Base-by-base conservation (phyloP, 495 filamentous ascomycete genomes). In the Tuber microsphaerosporum region DNA sequence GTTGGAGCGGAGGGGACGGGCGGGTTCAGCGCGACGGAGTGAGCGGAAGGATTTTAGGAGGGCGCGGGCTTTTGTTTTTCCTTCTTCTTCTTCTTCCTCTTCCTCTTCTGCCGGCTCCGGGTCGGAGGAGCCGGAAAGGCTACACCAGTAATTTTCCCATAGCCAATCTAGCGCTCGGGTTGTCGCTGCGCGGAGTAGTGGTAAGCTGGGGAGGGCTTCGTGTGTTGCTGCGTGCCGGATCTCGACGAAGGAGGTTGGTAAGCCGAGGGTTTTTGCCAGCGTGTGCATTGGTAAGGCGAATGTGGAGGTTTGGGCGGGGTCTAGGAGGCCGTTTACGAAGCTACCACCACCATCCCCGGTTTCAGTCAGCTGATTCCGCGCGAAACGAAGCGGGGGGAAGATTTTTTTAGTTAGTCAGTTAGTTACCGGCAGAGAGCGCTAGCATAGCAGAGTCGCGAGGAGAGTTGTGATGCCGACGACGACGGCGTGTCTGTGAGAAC, bases 171-270 rank as follows among this genome's bases (percentile, higher is more conserved):
- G 85, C 2, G 90, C 92, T 78, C 90, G 88, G 77, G 86, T 79
- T 3, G 90, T 87, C 8, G 91, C 89, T 19, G 86, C 86, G 73
- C 92, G 86, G 73, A 97, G 84, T 41, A 92, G 88, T 10, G 87
- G 84, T 72, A 97, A 84, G 1, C 89, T 89, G 1, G 94, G 94
- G 73, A 97, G 84, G 80, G 93, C 91, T 77, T 93, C 91, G 83
- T 98, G 94, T 51, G 93, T 95, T 45, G 92, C 92, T 83, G 95
- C 91, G 81, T 98, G 94, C 26, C 94, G 87, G 72, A 97, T 85
- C 84, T 97, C 94, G 48, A 97, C 94, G 83, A 97, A 95, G 0
- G 91, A 90, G 12, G 90, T 89, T 7, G 94, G 93, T 34, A 97
- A 86, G 0, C 90, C 91, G 26, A 95, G 86, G 72, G 89, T 89